Evolutionary conservation across 139 green algal species (phyloP).

Genomic region (Nannochloris sp.): DNA sequence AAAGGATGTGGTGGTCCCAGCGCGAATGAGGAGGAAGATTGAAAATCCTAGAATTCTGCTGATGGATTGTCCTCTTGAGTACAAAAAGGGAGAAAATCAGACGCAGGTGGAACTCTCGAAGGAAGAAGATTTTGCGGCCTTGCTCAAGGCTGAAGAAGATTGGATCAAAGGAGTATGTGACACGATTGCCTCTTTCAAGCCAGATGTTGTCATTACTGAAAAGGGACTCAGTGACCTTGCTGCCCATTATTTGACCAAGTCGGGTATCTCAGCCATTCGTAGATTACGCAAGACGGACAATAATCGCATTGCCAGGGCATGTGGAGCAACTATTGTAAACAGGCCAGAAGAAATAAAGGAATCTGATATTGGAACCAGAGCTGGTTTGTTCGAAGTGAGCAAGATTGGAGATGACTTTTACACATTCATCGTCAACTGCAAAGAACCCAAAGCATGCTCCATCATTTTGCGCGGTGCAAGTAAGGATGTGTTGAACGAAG

Average conservation of each 20-base stretch:
- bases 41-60: constrained; percentile 91
- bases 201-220: constrained; percentile 95
- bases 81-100: constrained; percentile 99
- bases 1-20: constrained; percentile 94
- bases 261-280: constrained; percentile 87
- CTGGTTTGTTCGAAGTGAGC: constrained; percentile 92
- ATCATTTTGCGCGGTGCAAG: constrained; percentile 78
- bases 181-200: constrained; percentile 85
- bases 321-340: constrained; percentile 88
- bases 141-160: constrained; percentile 97
- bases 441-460: constrained; percentile 92
- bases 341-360: constrained; percentile 68
- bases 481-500: constrained; percentile 95
- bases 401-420: constrained; percentile 99
- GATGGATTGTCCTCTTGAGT: constrained; percentile 97
- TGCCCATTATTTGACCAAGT: constrained; percentile 85
- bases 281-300: constrained; percentile 99
- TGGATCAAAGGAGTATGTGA: constrained; percentile 69
- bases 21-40: constrained; percentile 89
- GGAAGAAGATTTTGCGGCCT: constrained; percentile 88
- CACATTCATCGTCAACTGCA: constrained; percentile 96
- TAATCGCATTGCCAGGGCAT: constrained; percentile 91
- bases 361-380: constrained; percentile 82
- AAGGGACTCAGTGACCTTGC: constrained; percentile 95
- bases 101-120: constrained; percentile 96